Conservation (phyloP, 805 yeast genomes). For the Candida tibetensis region DNA sequence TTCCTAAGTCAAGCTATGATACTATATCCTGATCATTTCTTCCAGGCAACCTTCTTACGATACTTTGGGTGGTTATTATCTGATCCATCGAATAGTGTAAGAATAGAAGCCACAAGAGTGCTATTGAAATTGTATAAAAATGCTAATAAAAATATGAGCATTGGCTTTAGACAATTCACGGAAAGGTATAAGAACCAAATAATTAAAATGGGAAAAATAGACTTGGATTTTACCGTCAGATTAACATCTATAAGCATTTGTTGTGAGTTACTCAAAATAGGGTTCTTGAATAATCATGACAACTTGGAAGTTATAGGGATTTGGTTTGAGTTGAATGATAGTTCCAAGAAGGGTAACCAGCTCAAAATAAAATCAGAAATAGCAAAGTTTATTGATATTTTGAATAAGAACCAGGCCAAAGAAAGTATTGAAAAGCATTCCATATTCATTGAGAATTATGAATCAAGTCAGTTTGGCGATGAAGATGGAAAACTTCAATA, state of each 20-base stretch:
- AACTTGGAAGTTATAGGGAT: constrained; percentile 16
- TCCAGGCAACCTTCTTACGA: constrained; percentile 66
- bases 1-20: constrained; percentile 71
- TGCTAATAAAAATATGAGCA: constrained; percentile 30
- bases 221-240: constrained; percentile 54
- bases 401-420: constrained; percentile 38
- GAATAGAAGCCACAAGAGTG: constrained; percentile 60
- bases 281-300: constrained; percentile 63
- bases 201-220: constrained; percentile 50
- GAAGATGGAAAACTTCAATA: constrained; percentile 18
- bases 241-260: constrained; percentile 49
- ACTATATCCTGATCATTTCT: constrained; percentile 65
- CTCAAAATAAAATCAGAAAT: constrained; percentile 43
- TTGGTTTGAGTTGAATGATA: constrained; percentile 33
- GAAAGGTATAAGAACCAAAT: constrained; percentile 67
- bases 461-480: constrained; percentile 22
- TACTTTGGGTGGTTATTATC: constrained; percentile 83
- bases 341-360: constrained; percentile 19
- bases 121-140: constrained; percentile 49
- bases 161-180: constrained; percentile 75
- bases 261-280: constrained; percentile 53
- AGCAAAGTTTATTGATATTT: constrained; percentile 50
- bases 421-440: constrained; percentile 36
- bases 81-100: constrained; percentile 60
- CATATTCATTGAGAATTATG: constrained; percentile 27